phyloP scores from a whole-genome alignment of 306 rosid species.

The Vigna unguiculata region DNA sequence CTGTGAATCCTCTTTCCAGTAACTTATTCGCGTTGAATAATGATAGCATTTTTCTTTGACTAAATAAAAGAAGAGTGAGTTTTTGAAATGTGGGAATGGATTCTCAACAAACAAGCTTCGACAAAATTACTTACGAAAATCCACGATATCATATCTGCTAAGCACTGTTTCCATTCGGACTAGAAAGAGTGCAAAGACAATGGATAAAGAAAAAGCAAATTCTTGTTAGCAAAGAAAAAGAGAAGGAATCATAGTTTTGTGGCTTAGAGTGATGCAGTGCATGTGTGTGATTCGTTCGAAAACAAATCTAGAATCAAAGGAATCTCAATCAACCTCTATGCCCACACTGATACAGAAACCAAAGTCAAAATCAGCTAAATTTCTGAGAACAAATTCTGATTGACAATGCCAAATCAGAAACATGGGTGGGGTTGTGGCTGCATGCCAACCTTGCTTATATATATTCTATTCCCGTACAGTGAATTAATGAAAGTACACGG shows the following conservation, averaged over 20 bases:
- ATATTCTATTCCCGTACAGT: conserved; percentile 49
- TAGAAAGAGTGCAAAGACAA: background rate
- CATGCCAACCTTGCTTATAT: conserved; percentile 10
- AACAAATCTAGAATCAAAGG: background rate
- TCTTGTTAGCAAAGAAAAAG: background rate
- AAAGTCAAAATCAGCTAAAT: conserved; percentile 31
- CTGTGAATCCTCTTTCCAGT: background rate
- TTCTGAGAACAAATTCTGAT: conserved; percentile 36
- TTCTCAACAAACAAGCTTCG: background rate
- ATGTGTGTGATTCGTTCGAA: background rate
- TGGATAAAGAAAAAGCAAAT: conserved; percentile 6
- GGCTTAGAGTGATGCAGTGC: background rate
- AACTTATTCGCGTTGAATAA: background rate
- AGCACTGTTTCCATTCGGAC: background rate
- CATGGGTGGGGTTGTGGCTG: conserved; percentile 26
- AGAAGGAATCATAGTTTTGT: background rate
- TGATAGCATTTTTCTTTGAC: background rate
- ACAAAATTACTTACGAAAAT: background rate
- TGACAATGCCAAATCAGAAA: conserved; percentile 30
- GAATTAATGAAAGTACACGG: background rate
- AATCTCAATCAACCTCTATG: background rate
- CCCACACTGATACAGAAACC: conserved; percentile 13
- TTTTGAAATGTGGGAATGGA: background rate
- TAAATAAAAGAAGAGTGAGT: background rate
- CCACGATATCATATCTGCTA: background rate